phyloP scores from a whole-genome alignment of 1,139 yeast species.

The Blastobotrys elegans region DNA sequence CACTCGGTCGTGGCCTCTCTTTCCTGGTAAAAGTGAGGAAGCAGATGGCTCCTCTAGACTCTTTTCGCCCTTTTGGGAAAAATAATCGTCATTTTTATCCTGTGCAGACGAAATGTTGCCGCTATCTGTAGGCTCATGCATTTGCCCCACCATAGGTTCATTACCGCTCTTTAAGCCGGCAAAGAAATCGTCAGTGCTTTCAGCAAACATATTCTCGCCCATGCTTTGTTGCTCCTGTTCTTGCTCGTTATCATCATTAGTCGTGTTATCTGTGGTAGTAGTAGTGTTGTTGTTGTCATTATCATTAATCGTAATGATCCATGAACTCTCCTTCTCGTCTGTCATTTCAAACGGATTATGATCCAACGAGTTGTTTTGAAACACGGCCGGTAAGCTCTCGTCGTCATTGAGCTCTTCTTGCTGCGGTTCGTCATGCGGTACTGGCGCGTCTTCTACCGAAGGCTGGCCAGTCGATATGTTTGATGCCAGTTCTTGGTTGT shows the following conservation, averaged over 20 bases:
- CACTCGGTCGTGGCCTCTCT: constrained; percentile 17
- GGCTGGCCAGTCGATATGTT: neutral
- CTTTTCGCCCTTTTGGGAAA: constrained; percentile 14
- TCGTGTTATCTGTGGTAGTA: neutral
- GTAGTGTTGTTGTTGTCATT: neutral
- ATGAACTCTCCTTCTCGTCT: constrained; percentile 10
- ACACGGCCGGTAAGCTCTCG: neutral
- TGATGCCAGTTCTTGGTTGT: neutral
- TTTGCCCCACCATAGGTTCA: neutral
- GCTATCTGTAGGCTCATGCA: constrained; percentile 4
- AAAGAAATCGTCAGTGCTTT: constrained; percentile 11
- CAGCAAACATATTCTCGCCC: neutral
- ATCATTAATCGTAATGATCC: constrained; percentile 9
- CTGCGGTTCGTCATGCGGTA: neutral
- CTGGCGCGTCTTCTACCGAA: neutral
- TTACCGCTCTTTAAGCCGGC: constrained; percentile 1
- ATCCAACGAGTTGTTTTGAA: constrained; percentile 6
- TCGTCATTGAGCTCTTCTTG: constrained; percentile 1
- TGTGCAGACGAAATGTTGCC: neutral
- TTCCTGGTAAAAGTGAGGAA: too few species aligned
- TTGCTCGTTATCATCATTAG: neutral
- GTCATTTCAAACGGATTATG: constrained; percentile 17
- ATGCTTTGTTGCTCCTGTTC: neutral
- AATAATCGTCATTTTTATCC: neutral
- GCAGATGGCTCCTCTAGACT: neutral